phyloP scores from a whole-genome alignment of 1,284 basidiomycete species.

The Cystobasidiaceae sp. region DNA sequence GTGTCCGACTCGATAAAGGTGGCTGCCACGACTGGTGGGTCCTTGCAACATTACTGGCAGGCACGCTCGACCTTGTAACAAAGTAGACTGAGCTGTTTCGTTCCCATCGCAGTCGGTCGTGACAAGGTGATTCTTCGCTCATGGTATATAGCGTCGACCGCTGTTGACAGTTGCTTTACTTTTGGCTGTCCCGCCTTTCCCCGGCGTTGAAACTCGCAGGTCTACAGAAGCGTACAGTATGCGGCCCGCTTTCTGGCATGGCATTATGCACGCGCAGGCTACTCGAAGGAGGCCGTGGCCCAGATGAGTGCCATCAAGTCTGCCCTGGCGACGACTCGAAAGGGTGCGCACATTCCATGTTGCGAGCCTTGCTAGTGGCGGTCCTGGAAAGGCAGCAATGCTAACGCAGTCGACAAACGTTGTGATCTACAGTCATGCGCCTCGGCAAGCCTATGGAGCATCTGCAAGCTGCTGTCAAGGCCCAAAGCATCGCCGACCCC shows the following conservation, averaged over 20 bases:
- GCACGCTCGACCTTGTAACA: no score
- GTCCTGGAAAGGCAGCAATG: no score
- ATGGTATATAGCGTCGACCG: no score
- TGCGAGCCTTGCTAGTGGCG: no score
- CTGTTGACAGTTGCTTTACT: no score
- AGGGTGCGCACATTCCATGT: no score
- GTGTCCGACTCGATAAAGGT: slow-evolving; percentile 71
- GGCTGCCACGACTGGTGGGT: slow-evolving; percentile 60
- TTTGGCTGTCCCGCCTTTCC: no score
- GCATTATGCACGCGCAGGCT: slow-evolving; percentile 51
- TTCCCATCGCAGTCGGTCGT: slow-evolving; percentile 56
- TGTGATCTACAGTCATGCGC: slow-evolving; percentile 63
- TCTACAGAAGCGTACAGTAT: slow-evolving; percentile 87
- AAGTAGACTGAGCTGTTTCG: no score
- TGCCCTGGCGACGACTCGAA: slow-evolving; percentile 48
- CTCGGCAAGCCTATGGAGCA: slow-evolving; percentile 93
- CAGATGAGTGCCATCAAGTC: slow-evolving; percentile 49
- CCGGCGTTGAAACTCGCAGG: no score
- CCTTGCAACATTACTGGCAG: no score
- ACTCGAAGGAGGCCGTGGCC: slow-evolving; percentile 49
- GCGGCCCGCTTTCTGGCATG: slow-evolving; percentile 85
- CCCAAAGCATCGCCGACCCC: slow-evolving; percentile 51
- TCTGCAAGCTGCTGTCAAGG: slow-evolving; percentile 81
- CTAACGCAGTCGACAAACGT: neutral
- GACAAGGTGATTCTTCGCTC: slow-evolving; percentile 63